Conservation (phyloP, 768 basidiomycete species). For the Daedaleopsis nitida region DNA sequence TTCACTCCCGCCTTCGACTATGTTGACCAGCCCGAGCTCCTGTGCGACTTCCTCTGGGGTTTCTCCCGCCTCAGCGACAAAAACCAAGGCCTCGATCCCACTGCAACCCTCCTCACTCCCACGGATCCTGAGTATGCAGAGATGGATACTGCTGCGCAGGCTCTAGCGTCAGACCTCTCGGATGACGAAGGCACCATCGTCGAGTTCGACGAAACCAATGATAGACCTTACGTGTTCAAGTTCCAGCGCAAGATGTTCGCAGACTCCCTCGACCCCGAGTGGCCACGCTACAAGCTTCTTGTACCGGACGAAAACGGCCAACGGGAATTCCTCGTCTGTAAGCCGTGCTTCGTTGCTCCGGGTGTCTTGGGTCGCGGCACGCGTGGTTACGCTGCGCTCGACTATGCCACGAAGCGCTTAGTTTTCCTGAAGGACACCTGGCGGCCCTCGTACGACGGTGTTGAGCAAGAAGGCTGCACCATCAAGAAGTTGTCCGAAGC, state of each 20-base stretch:
- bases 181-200: neutral
- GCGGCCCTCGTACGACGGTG: constrained; percentile 1
- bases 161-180: neutral
- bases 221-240: neutral
- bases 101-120: too few species aligned
- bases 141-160: too few species aligned
- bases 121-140: too few species aligned
- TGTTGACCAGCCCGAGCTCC: too few species aligned
- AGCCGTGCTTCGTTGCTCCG: neutral
- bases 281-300: neutral
- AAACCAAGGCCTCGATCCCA: too few species aligned
- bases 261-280: neutral
- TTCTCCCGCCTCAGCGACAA: too few species aligned
- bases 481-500: neutral
- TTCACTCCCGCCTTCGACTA: too few species aligned
- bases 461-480: constrained; percentile 7
- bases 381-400: constrained; percentile 15
- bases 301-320: neutral
- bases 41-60: too few species aligned
- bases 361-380: constrained; percentile 8
- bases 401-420: constrained; percentile 2
- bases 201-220: too few species aligned
- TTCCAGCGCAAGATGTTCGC: neutral
- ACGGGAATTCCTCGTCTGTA: neutral
- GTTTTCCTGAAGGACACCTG: constrained; percentile 18